phyloP scores from a whole-genome alignment of 148 eudicot genomes.

The Dysphania ambrosioides region DNA sequence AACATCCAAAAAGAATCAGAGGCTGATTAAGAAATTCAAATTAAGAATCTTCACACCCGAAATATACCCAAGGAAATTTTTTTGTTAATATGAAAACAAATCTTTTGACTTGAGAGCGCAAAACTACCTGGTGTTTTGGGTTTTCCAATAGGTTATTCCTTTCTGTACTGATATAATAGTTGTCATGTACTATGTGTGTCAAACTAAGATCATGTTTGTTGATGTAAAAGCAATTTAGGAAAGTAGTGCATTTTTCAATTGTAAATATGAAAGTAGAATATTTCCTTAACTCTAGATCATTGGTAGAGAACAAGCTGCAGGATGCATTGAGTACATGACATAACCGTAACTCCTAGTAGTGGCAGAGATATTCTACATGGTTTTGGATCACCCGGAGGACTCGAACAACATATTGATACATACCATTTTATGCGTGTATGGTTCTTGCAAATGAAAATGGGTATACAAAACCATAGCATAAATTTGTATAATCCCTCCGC shows the following conservation, averaged over 20 bases:
- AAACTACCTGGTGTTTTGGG: not conserved
- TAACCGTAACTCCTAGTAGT: constrained; percentile 5
- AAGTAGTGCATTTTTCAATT: not conserved
- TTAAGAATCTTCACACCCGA: not conserved
- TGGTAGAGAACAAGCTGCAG: not conserved
- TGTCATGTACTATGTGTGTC: not conserved
- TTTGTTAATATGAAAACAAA: not conserved
- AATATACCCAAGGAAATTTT: not conserved
- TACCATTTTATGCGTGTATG: too few species aligned
- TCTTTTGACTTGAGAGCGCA: not conserved
- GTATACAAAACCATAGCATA: too few species aligned
- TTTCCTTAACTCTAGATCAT: not conserved
- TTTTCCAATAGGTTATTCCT: too few species aligned
- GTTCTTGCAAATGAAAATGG: not conserved
- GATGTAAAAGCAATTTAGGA: too few species aligned
- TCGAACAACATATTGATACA: not conserved
- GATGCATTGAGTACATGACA: not conserved
- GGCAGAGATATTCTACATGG: not conserved
- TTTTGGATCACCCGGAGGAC: not conserved
- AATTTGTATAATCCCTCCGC: too few species aligned
- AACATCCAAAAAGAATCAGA: constrained; percentile 16
- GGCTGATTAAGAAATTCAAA: constrained; percentile 16
- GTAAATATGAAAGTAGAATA: not conserved
- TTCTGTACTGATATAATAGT: too few species aligned
- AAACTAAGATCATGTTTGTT: not conserved